Base-by-base conservation (phyloP, 345 rosid genomes). In the Garcia nutans region DNA sequence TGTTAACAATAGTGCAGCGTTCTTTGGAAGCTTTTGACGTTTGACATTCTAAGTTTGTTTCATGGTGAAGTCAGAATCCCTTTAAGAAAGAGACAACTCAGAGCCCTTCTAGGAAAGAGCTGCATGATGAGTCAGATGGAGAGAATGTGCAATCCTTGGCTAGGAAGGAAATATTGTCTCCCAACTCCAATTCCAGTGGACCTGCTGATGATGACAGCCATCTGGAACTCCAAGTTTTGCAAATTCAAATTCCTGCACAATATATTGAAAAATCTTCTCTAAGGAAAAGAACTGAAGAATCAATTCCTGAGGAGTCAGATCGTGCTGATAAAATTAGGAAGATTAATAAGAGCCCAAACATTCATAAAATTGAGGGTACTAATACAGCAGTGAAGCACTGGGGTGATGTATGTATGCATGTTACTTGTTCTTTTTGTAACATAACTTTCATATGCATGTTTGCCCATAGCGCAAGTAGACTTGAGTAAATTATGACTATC, bases 391-490 rank as follows among this genome's bases (percentile, higher is more conserved):
- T 67, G 76, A 81, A 79, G 79, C 84, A 86, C 64, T 86, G 89
- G 94, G 76, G 81, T 75, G 91, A 90, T 80, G 99, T 91, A 87
- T 69, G 92, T 78, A 37, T 75, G 28, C 37, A 56, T 54, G 68
- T 76, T 78, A 16, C 80, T 73, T 45, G n/a, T 71, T 22, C 66
- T 41, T 71, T 64, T 65, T 57, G 15, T 24, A 59, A 28, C 55
- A 71, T 71, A 57, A 28, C 76, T 69, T 45, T 23, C 78, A 68
- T 60, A 65, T 68, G 50, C 8, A 22, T 47, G 50, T 65, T 79
- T 74, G 24, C n/a, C 20, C 26, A 56, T 42, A 6, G 7, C 15
- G 10, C 33, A 52, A 23, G 60, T 47, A 50, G 59, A 52, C 23
- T 26, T 28, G 4, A 3, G 13, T 37, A 28, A 69, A 50, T 3